Conservation (phyloP, 1,139 yeast species). For the Pichiaceae sp. region DNA sequence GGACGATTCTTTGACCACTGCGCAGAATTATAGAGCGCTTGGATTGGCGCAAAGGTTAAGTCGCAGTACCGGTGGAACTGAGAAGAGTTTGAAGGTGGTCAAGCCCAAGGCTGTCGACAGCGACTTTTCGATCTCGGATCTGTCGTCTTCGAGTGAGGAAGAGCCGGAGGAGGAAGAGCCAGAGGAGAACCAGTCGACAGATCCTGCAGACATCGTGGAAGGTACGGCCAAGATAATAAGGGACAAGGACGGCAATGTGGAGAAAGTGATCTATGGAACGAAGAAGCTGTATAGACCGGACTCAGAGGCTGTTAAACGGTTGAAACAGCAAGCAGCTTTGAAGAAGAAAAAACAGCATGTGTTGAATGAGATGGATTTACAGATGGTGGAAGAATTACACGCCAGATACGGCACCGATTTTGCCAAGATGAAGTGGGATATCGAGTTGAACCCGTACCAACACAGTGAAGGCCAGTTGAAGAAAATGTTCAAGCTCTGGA, state of each 20-base stretch:
- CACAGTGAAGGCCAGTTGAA: conserved; percentile 79
- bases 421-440: conserved; percentile 88
- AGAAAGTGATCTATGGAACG: conserved; percentile 66
- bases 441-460: conserved; percentile 73
- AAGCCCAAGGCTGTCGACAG: conserved; percentile 20
- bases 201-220: conserved; percentile 54
- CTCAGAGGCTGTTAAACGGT: conserved; percentile 24
- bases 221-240: conserved; percentile 80
- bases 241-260: conserved; percentile 64
- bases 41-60: conserved; percentile 69
- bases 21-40: conserved; percentile 72
- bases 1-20: conserved; percentile 75
- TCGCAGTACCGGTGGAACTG: conserved; percentile 59
- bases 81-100: conserved; percentile 32
- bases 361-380: conserved; percentile 65
- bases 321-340: conserved; percentile 22
- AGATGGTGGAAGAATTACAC: conserved; percentile 59
- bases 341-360: conserved; percentile 38
- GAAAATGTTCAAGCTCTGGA: conserved; percentile 28
- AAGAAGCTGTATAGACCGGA: conserved; percentile 19
- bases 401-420: conserved; percentile 84
- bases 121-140: conserved; percentile 13
- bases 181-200: conserved; percentile 31
- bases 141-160: conserved; percentile 12
- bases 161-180: conserved; percentile 23